These are phyloP conservation scores for Debaryomyces sp. DNA, from an alignment of 1,139 yeast species.

Conservation along the genomic window DNA sequence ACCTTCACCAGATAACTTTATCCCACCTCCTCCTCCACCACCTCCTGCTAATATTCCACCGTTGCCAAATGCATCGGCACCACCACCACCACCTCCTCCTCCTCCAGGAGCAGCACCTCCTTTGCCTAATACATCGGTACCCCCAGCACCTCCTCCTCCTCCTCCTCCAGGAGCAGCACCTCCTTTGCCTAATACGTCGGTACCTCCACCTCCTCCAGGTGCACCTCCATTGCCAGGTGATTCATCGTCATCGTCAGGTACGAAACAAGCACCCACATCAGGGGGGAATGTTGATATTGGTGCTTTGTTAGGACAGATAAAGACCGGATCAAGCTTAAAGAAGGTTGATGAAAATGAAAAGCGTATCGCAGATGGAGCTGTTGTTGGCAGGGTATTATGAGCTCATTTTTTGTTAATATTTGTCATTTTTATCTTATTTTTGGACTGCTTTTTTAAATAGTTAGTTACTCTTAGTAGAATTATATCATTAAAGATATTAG, in stretches of 20 bases:
- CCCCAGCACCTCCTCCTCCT: slow-evolving; percentile 21
- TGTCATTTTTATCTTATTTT: not conserved
- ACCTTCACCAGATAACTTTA: slow-evolving; percentile 19
- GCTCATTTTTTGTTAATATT: not conserved
- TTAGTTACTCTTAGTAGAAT: not conserved
- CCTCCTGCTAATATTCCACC: slow-evolving; percentile 21
- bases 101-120: slow-evolving; percentile 32
- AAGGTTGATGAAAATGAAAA: slow-evolving; percentile 52
- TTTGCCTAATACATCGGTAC: slow-evolving; percentile 23
- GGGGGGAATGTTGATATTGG: slow-evolving; percentile 38
- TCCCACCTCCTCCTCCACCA: slow-evolving; percentile 23
- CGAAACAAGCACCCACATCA: slow-evolving; percentile 17
- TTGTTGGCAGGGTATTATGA: slow-evolving; percentile 54
- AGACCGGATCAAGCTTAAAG: slow-evolving; percentile 52
- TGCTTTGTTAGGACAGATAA: slow-evolving; percentile 58
- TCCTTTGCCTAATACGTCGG: slow-evolving; percentile 25
- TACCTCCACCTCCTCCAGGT: slow-evolving; percentile 30
- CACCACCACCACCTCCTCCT: slow-evolving; percentile 23
- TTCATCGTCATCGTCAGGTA: slow-evolving; percentile 11
- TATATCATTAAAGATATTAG: not conserved
- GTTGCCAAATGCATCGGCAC: slow-evolving; percentile 14
- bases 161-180: slow-evolving; percentile 33
- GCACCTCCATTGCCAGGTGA: slow-evolving; percentile 21
- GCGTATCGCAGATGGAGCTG: slow-evolving; percentile 45
- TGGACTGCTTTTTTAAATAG: not conserved